Conservation (phyloP, 2,329 filamentous ascomycete genomes). For the Sclerotinia spermophila region DNA sequence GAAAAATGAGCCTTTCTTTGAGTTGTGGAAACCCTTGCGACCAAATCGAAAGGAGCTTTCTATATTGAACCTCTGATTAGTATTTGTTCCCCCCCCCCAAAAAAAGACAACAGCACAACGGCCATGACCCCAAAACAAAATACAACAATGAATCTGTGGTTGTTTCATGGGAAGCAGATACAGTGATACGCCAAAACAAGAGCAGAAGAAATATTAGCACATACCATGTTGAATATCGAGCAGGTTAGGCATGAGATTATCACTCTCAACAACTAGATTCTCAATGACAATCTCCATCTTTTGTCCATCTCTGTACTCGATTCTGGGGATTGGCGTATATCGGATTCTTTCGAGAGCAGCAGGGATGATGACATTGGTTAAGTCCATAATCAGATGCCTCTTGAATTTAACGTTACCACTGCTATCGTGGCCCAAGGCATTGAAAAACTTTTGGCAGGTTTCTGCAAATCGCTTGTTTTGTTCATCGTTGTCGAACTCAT, state of each 20-base stretch:
- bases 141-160: background rate
- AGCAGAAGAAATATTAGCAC: background rate
- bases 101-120: background rate
- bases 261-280: conserved; percentile 91
- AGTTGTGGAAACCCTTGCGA: conserved; percentile 75
- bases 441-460: conserved; percentile 80
- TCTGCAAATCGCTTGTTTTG: conserved; percentile 78
- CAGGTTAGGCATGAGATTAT: conserved; percentile 94
- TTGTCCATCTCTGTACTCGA: conserved; percentile 76
- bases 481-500: conserved; percentile 84
- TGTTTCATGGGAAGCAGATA: background rate
- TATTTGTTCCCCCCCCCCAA: background rate
- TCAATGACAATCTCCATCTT: conserved; percentile 86
- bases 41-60: conserved; percentile 94
- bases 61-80: conserved; percentile 19
- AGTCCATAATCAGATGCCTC: conserved; percentile 83
- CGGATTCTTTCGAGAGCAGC: conserved; percentile 76
- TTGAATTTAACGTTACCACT: conserved; percentile 87
- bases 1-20: conserved; percentile 78
- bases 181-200: background rate
- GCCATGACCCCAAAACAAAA: background rate
- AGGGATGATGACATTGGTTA: conserved; percentile 83
- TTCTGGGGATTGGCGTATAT: conserved; percentile 89
- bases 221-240: conserved; percentile 72
- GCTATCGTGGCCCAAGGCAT: conserved; percentile 81